Evolutionary conservation across 1,139 yeast species (phyloP), one percentile per base, ranked within the genome.

Genomic region (Geotrichum fermentans): DNA sequence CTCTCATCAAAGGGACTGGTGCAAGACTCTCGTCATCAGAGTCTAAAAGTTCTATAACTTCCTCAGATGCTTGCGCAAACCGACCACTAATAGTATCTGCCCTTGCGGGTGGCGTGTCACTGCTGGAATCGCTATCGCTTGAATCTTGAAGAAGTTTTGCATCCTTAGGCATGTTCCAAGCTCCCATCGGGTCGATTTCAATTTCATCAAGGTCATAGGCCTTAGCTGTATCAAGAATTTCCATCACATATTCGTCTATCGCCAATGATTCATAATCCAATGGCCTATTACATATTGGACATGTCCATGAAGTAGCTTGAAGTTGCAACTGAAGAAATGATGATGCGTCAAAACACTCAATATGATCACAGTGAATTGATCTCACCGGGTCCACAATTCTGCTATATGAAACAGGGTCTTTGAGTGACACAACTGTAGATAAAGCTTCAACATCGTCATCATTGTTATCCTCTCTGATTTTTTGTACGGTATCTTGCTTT

Each of bases 51-150:
- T 30, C 17, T 10, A 45, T 40, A 3, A 45, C n/a, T 21, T 36
- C 39, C 8, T 36, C 39, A 13, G 39, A 6, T 14, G 5, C 2
- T 2, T 7, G n/a, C 17, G 17, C 34, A 5, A n/a, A 4, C n/a
- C 34, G 34, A 16, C 16, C 17, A 32, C 17, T 17, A 32, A 16
- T 8, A n/a, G 13, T 16, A n/a, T 10, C 28, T 6, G 28, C 6
- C 28, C 37, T 40, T 16, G 17, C 21, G 14, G 35, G 29, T 14
- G 33, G 22, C 13, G 24, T 26, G 24, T 32, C 40, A 28, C 42
- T 16, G 92, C 0, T 92, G 92, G n/a, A 79, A 16, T 20, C 45
- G 8, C 28, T 46, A 40, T 49, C 51, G 18, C 48, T 51, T 4
- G 50, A 44, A 13, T 41, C 46, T 13, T 53, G 60, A 29, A 35